Evolutionary conservation across 345 rosid genomes (phyloP), one percentile per base, ranked within the genome.

Genomic region (Eucalyptus marginata): DNA sequence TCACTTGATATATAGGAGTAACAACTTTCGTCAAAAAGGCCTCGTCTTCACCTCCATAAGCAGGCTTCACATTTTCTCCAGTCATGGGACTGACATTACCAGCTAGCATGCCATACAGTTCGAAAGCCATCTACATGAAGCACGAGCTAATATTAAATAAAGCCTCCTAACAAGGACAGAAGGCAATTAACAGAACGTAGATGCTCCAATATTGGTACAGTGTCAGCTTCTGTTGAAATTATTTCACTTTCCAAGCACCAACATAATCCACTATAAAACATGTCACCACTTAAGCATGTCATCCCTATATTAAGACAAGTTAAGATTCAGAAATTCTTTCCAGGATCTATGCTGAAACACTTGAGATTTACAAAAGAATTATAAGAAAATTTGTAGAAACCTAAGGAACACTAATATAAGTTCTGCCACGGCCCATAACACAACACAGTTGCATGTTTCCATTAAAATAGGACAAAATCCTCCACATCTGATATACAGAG

Each of bases 81-180:
- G 99, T 98, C 98, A 94, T 94, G 58, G 99, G 97, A 93, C 99
- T 98, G 88, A 98, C 97, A 90, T 96, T 97, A 89, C 99, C 99
- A 92, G 99, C 99, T 88, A 98, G 95, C 98, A 97, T 95, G 59
- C 98, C 99, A 94, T 97, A 98, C 80, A 98, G 93, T 92, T 98
- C 99, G 92, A 96, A 98, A 15, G 99, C 99, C 99, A 98, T 98
- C 99, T 98, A 91, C 88, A 87, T 36, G 79, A 89, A 89, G 54
- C 27, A 90, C 66, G 31, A 68, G 46, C 64, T 83, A 90, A 47
- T 16, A 49, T 31, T 86, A 31, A 58, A 22, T 54, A 86, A 91
- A 86, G 43, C 87, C 25, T 31, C 87, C 44, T 31, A 86, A 50
- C 29, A 40, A 40, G 47, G 83, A 76, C 24, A 76, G 47, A 71